Evolutionary conservation across 2,329 filamentous ascomycete species (phyloP), one percentile per base, ranked within the genome.

Genomic region (Acephala macrosclerotiorum): DNA sequence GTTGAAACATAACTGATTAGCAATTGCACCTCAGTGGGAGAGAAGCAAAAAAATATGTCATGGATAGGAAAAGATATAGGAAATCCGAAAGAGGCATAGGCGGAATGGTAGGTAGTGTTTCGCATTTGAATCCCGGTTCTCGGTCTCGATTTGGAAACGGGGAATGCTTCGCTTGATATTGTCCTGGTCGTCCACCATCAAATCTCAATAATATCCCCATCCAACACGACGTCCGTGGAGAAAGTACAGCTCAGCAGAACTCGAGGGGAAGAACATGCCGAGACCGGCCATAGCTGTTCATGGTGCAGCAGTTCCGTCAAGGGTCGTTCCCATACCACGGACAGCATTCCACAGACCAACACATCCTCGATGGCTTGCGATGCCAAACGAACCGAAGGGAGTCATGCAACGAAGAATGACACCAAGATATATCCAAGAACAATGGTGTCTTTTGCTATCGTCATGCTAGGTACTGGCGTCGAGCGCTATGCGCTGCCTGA

Each of bases 391-490:
- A 55, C 55, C 64, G 64, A 18, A 62, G 38, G 61, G 66, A 71
- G 72, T 74, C 73, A 75, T 74, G 71, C 74, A 75, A 72, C 69
- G 71, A 74, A 74, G 72, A 69, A 72, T 75, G 74, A 75, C 73
- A 75, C 71, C 74, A 73, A 70, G 75, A 74, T 72, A 77, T 70
- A 74, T 76, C 75, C 75, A 75, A 74, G 74, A 77, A 76, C 65
- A 76, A 75, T 76, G 73, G 80, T 80, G 78, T 81, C 79, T 82
- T 89, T 87, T 90, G 89, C 90, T 91, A 92, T 88, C 88, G 86
- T 89, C 85, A 87, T 87, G 87, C 89, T 91, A 91, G 87, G 85
- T 87, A 86, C 85, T 87, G 82, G 81, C 81, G 80, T 83, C 80
- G 82, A 83, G 84, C 83, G 84, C 85, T 86, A 86, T 82, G 82